These are phyloP conservation scores for Zygoascus bituminiphila DNA, from an alignment of 805 yeast genomes.

Conservation along the genomic window DNA sequence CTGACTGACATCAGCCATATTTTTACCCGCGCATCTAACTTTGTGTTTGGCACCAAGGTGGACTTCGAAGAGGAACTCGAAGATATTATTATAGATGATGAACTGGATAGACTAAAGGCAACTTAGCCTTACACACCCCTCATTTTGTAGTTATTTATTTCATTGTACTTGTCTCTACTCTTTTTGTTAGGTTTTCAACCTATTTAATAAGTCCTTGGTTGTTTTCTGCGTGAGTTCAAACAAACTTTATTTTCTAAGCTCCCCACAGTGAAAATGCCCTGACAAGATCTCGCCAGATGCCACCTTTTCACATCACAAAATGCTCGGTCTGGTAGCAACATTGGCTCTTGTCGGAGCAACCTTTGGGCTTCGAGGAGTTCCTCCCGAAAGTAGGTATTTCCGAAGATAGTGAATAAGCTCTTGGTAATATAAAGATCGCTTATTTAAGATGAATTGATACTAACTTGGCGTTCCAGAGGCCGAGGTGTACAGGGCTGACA, in stretches of 20 bases:
- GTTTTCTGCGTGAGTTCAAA: too few species aligned
- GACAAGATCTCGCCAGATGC: background rate
- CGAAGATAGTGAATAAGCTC: background rate
- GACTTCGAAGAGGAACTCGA: constrained; percentile 12
- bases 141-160: too few species aligned
- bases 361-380: background rate
- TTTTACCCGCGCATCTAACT: background rate
- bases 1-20: constrained; percentile 10
- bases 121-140: too few species aligned
- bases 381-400: background rate
- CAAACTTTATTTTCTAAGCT: too few species aligned
- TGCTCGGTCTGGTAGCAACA: background rate
- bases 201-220: too few species aligned
- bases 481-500: constrained; percentile 41
- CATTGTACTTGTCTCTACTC: too few species aligned
- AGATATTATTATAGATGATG: background rate
- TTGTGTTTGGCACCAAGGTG: constrained; percentile 5
- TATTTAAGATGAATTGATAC: background rate
- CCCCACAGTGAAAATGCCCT: too few species aligned
- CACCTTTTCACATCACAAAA: background rate
- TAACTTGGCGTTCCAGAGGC: constrained; percentile 9
- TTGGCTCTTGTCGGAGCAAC: background rate
- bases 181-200: too few species aligned
- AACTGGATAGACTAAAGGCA: background rate
- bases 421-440: background rate